Percentiles rank a stretch among this genome's conserved stretches.
These are phyloP conservation scores for Venturia oleaginea DNA, from an alignment of 2,329 filamentous ascomycete genomes.

Conservation along the genomic window DNA sequence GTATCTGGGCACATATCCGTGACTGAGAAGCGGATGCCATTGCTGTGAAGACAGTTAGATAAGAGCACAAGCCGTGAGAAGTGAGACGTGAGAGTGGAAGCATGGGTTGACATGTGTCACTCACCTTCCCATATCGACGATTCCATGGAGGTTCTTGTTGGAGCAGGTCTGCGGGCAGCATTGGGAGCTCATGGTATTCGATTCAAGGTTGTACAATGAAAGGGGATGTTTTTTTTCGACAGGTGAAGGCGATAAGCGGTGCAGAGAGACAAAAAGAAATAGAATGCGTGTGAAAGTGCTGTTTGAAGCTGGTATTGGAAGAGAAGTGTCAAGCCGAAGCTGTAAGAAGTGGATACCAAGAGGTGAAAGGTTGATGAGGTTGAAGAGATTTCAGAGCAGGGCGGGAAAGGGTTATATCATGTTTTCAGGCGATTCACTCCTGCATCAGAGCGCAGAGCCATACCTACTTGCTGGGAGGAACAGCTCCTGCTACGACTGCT, in stretches of 20 bases:
- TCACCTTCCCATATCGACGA: slow-evolving; percentile 19
- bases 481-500: no score
- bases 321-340: neutral
- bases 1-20: slow-evolving; percentile 65
- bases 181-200: neutral
- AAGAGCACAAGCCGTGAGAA: neutral
- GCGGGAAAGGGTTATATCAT: neutral
- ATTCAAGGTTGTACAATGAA: neutral
- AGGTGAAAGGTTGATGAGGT: neutral
- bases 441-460: neutral
- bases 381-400: neutral
- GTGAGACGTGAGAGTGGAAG: neutral
- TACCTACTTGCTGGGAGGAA: no score
- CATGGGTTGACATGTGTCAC: neutral
- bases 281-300: neutral
- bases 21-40: slow-evolving; percentile 89
- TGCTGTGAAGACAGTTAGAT: slow-evolving; percentile 41
- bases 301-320: neutral
- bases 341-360: neutral
- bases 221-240: neutral
- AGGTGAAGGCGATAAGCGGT: neutral
- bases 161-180: neutral
- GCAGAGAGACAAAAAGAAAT: no score
- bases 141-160: slow-evolving; percentile 13
- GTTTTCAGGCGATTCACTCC: neutral